Conservation (phyloP, 768 basidiomycete genomes). For the Suillus paluster region DNA sequence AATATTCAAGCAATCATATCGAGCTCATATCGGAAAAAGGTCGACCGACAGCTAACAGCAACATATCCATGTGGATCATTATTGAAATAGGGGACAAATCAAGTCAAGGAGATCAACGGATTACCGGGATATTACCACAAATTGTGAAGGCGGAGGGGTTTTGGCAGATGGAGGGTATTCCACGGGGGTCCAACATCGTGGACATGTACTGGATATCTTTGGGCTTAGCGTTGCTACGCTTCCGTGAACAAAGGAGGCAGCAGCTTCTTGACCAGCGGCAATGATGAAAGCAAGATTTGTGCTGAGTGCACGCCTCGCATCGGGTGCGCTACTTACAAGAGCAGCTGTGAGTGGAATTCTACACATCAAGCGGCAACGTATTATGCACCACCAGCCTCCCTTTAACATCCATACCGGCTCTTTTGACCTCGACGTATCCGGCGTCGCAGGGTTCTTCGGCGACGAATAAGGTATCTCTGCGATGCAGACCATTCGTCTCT, state of each 20-base stretch:
- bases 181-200: background rate
- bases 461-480: conserved; percentile 38
- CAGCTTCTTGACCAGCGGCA: no score
- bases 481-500: conserved; percentile 34
- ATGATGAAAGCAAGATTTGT: no score
- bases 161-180: background rate
- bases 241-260: background rate
- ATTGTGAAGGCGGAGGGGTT: background rate
- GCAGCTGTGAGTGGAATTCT: background rate
- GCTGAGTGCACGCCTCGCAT: background rate
- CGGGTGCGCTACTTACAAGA: background rate
- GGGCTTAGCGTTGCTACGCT: background rate
- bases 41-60: background rate
- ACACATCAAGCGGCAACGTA: background rate
- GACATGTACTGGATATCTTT: background rate
- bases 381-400: conserved; percentile 16
- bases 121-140: background rate
- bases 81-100: background rate
- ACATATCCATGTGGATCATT: no score
- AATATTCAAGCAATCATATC: background rate
- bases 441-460: conserved; percentile 40
- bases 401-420: conserved; percentile 14
- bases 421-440: conserved; percentile 31
- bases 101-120: background rate
- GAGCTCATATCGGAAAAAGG: background rate